phyloP scores from a whole-genome alignment of 2,329 filamentous ascomycete species.

The Aspergillus ibericus region DNA sequence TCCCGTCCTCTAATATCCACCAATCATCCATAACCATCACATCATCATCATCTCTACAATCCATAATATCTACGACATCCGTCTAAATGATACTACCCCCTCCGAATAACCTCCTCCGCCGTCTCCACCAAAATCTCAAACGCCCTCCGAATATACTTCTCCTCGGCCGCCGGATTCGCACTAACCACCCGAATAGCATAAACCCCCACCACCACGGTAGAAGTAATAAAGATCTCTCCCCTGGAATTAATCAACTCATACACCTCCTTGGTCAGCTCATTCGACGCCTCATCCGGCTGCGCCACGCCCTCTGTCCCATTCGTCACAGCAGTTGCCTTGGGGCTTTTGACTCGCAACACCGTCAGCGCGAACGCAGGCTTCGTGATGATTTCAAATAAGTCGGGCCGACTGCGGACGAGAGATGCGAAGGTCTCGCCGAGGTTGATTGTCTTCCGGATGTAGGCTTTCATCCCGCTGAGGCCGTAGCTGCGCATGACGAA shows the following conservation, averaged over 20 bases:
- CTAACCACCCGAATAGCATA: constrained; percentile 83
- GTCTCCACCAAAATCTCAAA: constrained; percentile 68
- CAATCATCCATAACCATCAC: too few species aligned
- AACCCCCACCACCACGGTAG: constrained; percentile 68
- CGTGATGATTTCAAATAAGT: constrained; percentile 75
- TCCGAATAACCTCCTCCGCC: constrained; percentile 17
- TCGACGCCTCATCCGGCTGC: constrained; percentile 55
- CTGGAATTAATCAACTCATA: constrained; percentile 72
- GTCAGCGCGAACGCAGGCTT: constrained; percentile 76
- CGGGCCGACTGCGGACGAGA: constrained; percentile 58
- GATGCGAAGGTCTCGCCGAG: constrained; percentile 70
- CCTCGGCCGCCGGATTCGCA: constrained; percentile 67
- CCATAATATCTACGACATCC: too few species aligned
- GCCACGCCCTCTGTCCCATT: constrained; percentile 13
- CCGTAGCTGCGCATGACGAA: constrained; percentile 87
- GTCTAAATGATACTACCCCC: too few species aligned
- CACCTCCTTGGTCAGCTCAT: constrained; percentile 69
- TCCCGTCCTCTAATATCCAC: too few species aligned
- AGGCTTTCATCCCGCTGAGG: constrained; percentile 69
- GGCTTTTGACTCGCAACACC: constrained; percentile 66
- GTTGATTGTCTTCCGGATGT: constrained; percentile 68
- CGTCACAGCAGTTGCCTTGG: constrained; percentile 13
- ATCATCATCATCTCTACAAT: too few species aligned
- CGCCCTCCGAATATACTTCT: constrained; percentile 68
- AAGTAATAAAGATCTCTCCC: constrained; percentile 81